Percentiles rank a stretch among this genome's conserved stretches.
phyloP scores from a whole-genome alignment of 257 asterid genomes.

The Fraxinus excelsior region DNA sequence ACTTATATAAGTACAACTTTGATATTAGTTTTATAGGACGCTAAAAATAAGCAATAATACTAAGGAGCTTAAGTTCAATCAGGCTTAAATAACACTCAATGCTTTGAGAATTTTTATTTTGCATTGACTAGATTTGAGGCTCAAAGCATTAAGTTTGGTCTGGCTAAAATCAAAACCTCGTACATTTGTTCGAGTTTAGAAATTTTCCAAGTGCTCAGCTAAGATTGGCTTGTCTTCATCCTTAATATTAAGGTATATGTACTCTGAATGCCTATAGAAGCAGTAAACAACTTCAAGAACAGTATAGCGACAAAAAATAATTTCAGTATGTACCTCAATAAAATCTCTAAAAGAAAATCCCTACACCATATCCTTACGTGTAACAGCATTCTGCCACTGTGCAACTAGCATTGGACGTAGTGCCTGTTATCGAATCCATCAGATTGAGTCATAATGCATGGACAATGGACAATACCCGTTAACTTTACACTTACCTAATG shows the following conservation, averaged over 20 bases:
- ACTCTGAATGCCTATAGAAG: background rate
- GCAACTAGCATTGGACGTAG: constrained; percentile 73
- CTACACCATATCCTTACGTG: constrained; percentile 76
- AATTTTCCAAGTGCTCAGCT: background rate
- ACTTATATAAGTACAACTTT: background rate
- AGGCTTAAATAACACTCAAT: background rate
- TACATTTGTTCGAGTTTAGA: background rate
- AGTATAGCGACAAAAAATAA: background rate
- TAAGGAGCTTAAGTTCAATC: background rate
- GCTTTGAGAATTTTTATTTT: background rate
- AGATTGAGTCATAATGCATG: constrained; percentile 15
- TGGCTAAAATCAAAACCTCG: background rate
- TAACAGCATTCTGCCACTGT: constrained; percentile 87
- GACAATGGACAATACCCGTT: background rate
- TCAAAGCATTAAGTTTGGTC: background rate
- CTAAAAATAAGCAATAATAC: background rate
- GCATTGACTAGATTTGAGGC: background rate
- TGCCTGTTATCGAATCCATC: constrained; percentile 45
- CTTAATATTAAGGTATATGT: background rate
- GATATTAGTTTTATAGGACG: background rate
- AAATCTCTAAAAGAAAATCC: constrained; percentile 59
- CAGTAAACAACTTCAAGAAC: background rate
- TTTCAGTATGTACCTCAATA: constrained; percentile 47
- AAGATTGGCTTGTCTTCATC: background rate
- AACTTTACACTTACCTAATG: constrained; percentile 52